Base-by-base conservation (phyloP, 2,329 filamentous ascomycete genomes). In the Epichloe baconii region DNA sequence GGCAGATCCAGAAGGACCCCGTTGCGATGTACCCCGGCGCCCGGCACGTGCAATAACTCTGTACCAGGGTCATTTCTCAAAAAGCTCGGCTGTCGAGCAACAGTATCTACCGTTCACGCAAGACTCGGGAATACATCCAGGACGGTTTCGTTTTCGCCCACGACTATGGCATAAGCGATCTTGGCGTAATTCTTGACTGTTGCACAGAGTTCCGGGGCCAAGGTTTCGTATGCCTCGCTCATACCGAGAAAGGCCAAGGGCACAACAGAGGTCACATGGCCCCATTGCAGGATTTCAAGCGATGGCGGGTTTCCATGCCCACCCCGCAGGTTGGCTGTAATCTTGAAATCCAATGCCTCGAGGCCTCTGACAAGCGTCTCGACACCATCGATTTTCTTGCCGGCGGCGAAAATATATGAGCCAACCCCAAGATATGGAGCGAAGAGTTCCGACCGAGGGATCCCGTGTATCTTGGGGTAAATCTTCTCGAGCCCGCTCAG, bases 91-190 rank as follows among this genome's bases (percentile, higher is more conserved):
- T 31, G 8, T 31, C 26, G 26, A 31, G 26, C 26, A 31, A 31
- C 26, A 31, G 31, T 31, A 31, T 31, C 31, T 11, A 31, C 11
- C 31, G 31, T 31, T 23, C 15, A 26, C 10, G 17, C 19, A 21
- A 45, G 23, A 15, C 15, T 21, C 42, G 34, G 53, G 51, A 43
- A 56, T 40, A 34, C 36, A 46, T 44, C 49, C 17, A 31, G 4
- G 12, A 46, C 47, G 3, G 51, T 50, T 5, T 53, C 51, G 12
- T 52, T 52, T 51, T 66, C 62, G 5, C 64, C 65, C 12, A 55
- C 50, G 5, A 47, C 41, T 10, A 67, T 62, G 11, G 53, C 55
- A 48, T 64, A 65, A 1, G 53, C 51, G 8, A 55, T 55, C 0
- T 47, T 44, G 1, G 57, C 57, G 42, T 63, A 64, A 2, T 42